Conservation (phyloP, 2,329 filamentous ascomycete species). For the Clonostachys byssicola region DNA sequence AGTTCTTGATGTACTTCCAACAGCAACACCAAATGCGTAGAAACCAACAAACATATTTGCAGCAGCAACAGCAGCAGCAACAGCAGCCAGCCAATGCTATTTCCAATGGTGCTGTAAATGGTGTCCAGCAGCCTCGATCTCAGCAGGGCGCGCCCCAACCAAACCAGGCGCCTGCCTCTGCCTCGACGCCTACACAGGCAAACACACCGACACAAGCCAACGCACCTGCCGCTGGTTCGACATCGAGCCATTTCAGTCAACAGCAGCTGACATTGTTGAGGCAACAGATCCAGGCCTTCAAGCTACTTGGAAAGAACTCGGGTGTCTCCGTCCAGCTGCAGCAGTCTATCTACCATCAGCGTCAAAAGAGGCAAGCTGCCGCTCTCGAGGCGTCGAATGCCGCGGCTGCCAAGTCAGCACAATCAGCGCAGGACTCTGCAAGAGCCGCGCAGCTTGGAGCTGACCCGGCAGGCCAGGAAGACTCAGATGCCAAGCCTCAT, state of each 20-base stretch:
- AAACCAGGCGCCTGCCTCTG: conserved; percentile 14
- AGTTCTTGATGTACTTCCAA: conserved; percentile 70
- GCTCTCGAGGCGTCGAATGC: conserved; percentile 38
- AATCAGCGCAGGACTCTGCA: conserved; percentile 21
- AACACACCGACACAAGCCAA: conserved; percentile 24
- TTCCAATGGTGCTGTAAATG: conserved; percentile 51
- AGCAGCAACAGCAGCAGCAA: conserved; percentile 31
- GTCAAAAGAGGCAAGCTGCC: conserved; percentile 59
- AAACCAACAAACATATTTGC: conserved; percentile 36
- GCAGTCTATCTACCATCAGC: conserved; percentile 75
- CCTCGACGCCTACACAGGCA: conserved; percentile 15
- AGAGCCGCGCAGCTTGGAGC: conserved; percentile 29
- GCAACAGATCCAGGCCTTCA: conserved; percentile 88
- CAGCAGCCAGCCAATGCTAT: conserved; percentile 27
- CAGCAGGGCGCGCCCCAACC: conserved; percentile 27
- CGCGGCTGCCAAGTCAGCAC: conserved; percentile 17
- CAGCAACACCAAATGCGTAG: conserved; percentile 56
- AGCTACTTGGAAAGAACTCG: conserved; percentile 81
- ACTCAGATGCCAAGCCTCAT: conserved; percentile 31
- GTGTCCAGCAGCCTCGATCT: conserved; percentile 32
- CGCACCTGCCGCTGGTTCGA: conserved; percentile 16
- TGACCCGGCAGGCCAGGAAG: conserved; percentile 24
- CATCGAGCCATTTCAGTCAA: conserved; percentile 62
- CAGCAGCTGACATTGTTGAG: conserved; percentile 77
- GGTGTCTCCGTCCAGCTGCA: conserved; percentile 76